Conservation (phyloP, 306 rosid species). For the Dryas alaskensis region DNA sequence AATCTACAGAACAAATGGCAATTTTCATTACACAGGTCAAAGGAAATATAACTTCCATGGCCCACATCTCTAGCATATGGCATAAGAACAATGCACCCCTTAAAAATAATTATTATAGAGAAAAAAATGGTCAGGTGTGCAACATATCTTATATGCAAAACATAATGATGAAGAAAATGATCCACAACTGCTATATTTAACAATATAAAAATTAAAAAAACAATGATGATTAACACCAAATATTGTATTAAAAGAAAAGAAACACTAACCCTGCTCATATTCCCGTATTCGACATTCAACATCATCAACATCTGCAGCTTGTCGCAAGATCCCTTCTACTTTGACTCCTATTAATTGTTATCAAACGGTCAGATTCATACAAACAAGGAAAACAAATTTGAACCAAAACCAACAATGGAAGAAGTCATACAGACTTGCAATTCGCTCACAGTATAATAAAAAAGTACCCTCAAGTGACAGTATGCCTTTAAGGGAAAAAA, state of each 20-base stretch:
- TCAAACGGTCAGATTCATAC: slow-evolving; percentile 27
- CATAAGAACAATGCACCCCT: slow-evolving; percentile 6
- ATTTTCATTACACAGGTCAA: too few relatives aligned
- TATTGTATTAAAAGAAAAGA: slow-evolving; percentile 8
- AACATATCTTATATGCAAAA: slow-evolving; percentile 7
- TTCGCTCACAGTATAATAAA: slow-evolving; percentile 1
- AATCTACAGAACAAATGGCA: neutral
- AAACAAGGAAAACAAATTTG: slow-evolving; percentile 2
- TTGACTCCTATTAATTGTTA: slow-evolving; percentile 56
- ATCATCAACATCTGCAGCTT: slow-evolving; percentile 97
- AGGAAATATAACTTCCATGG: too few relatives aligned
- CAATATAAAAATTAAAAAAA: slow-evolving; percentile 10
- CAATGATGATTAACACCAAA: slow-evolving; percentile 8
- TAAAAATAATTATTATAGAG: neutral
- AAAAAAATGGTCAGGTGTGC: slow-evolving; percentile 13
- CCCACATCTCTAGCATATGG: neutral
- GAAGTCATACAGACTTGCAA: slow-evolving; percentile 4
- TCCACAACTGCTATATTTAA: neutral
- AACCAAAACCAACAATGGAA: slow-evolving; percentile 17
- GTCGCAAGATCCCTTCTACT: slow-evolving; percentile 91
- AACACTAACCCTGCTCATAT: slow-evolving; percentile 75
- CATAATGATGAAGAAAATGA: slow-evolving; percentile 10
- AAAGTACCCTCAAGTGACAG: slow-evolving; percentile 1
- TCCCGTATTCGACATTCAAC: slow-evolving; percentile 85
- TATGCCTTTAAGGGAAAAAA: too few relatives aligned